Evolutionary conservation across 306 rosid genomes (phyloP), one percentile per base, ranked within the genome.

Genomic region (Casuarina glauca): DNA sequence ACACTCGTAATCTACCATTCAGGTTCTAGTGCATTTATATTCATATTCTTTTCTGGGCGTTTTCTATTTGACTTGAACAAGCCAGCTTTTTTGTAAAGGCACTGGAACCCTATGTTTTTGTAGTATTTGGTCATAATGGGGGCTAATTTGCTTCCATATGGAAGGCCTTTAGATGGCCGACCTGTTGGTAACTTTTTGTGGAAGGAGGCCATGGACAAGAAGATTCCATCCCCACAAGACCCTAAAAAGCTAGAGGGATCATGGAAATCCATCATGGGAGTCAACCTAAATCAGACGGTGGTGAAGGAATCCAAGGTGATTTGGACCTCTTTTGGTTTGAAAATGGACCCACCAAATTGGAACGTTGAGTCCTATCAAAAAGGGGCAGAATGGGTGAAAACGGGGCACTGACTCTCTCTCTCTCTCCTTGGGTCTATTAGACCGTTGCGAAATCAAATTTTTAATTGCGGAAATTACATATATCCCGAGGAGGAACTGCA

Each of bases 361-460:
- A 85, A 90, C 95, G 95, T 86, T 88, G 76, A 58, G 70, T 39
- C 54, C 17, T 7, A 74, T 0, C n/a, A 1, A 20, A 42, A 57
- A 26, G 32, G 7, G 50, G 0, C 1, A 69, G 17, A 49, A 12
- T 70, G 75, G 78, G 73, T 3, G 36, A 10, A 57, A 74, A 39
- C 58, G 2, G 50, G 17, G 43, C 1, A 9, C 5, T 39, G 64
- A 55, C 76, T 45, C 48, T 78, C 81, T 62, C 78, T 79, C 83
- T 42, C 49, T 73, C 53, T 73, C 74, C 20, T 20, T 2, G 42
- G 45, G 74, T 74, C 45, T 63, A 86, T 81, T 74, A 66, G 92
- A 92, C 94, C 97, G 97, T 90, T 93, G 84, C 81, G 66, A 81
- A 81, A 80, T 80, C 72, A 78, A 73, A 70, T 53, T 70, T 74